Percentiles rank a stretch among this genome's conserved stretches.
These are phyloP conservation scores for Omphalea diandra DNA, from an alignment of 441 rosid genomes.

Conservation along the genomic window DNA sequence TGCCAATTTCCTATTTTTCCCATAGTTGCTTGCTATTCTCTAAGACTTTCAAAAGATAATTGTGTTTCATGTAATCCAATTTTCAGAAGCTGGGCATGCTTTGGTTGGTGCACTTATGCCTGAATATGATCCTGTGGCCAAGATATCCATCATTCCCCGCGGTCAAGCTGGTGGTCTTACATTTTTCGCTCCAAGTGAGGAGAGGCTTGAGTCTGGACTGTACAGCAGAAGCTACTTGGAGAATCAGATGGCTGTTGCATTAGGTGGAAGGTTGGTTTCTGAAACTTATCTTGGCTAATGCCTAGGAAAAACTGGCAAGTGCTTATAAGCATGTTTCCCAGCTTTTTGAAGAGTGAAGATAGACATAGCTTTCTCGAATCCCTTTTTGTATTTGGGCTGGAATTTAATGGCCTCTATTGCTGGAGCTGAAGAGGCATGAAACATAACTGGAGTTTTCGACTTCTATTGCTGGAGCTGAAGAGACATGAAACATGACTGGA, in stretches of 20 bases:
- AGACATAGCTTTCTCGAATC: neutral
- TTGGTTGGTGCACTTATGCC: slow-evolving; percentile 95
- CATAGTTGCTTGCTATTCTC: neutral
- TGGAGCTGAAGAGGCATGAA: neutral
- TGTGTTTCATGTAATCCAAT: slow-evolving; percentile 10
- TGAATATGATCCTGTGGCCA: slow-evolving; percentile 91
- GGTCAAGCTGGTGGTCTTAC: slow-evolving; percentile 98
- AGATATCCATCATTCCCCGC: slow-evolving; percentile 94
- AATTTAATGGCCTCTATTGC: neutral
- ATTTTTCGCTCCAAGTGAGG: slow-evolving; percentile 93
- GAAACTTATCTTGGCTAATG: slow-evolving; percentile 2
- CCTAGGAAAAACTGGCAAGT: neutral
- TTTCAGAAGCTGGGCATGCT: slow-evolving; percentile 95
- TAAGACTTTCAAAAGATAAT: slow-evolving; percentile 17
- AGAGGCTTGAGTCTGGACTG: slow-evolving; percentile 91
- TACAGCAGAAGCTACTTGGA: slow-evolving; percentile 94
- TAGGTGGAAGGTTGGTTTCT: slow-evolving; percentile 72
- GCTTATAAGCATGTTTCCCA: neutral
- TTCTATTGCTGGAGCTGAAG: neutral
- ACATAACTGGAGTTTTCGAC: neutral
- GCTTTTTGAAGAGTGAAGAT: neutral
- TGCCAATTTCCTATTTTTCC: neutral
- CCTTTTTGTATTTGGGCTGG: neutral
- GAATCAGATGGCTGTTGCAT: slow-evolving; percentile 98
- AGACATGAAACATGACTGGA: neutral